These are phyloP conservation scores for Neonectria neomacrospora DNA, from an alignment of 2,329 filamentous ascomycete species.

Conservation along the genomic window DNA sequence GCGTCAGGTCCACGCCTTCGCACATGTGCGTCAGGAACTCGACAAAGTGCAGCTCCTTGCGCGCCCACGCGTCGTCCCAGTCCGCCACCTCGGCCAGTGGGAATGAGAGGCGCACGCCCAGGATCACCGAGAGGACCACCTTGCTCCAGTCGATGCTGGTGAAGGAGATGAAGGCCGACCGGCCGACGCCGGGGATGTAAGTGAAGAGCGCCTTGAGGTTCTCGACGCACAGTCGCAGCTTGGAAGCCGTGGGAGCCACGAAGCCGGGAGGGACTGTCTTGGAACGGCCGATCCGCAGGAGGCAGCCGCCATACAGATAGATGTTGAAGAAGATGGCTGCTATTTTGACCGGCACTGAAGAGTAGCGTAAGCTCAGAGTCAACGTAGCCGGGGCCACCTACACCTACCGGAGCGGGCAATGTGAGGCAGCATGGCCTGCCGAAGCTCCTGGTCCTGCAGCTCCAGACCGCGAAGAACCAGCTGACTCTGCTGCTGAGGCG, in stretches of 20 bases:
- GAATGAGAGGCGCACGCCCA: conserved; percentile 60
- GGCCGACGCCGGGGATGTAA: conserved; percentile 45
- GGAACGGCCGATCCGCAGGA: conserved; percentile 44
- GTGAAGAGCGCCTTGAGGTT: conserved; percentile 49
- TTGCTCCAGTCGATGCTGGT: conserved; percentile 56
- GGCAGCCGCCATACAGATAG: conserved; percentile 53
- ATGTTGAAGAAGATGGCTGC: conserved; percentile 51
- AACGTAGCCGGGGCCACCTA: too few relatives aligned
- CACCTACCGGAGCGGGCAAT: conserved; percentile 43
- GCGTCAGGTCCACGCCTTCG: conserved; percentile 36
- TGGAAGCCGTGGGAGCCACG: conserved; percentile 31
- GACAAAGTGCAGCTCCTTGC: conserved; percentile 54
- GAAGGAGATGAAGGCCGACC: conserved; percentile 51
- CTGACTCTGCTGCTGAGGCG: conserved; percentile 53
- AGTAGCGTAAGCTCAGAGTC: conserved; percentile 30
- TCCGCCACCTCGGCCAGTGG: conserved; percentile 52
- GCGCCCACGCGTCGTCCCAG: conserved; percentile 52
- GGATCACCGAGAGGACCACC: conserved; percentile 54
- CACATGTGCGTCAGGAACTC: conserved; percentile 53
- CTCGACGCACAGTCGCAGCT: conserved; percentile 40
- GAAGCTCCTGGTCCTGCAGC: conserved; percentile 56
- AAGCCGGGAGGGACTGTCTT: conserved; percentile 19
- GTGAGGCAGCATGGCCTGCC: conserved; percentile 49
- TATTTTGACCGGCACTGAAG: conserved; percentile 45
- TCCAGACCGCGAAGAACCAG: conserved; percentile 62